These are phyloP conservation scores for Aristolochia contorta DNA, from an alignment of 164 flowering plant genomes.

Conservation along the genomic window DNA sequence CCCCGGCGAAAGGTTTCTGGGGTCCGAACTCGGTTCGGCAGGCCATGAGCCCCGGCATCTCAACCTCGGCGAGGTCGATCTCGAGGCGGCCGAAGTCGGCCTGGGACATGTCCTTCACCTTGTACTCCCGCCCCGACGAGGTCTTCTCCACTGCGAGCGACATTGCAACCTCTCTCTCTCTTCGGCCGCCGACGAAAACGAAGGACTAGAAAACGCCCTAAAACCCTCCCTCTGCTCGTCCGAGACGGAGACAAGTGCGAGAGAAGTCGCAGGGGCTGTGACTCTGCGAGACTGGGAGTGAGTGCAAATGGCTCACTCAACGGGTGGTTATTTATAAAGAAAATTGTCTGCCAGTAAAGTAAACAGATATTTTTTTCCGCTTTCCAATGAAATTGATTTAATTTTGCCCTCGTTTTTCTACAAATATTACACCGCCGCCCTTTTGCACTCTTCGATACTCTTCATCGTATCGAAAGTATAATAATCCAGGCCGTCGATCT, in stretches of 20 bases:
- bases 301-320: not conserved
- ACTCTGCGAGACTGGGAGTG: too few relatives aligned
- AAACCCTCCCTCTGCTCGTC: too few relatives aligned
- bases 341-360: too few relatives aligned
- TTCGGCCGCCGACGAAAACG: not conserved
- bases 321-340: too few relatives aligned
- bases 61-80: constrained; percentile 22
- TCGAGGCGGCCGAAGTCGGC: constrained; percentile 24
- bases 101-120: constrained; percentile 25
- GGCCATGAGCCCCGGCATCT: constrained; percentile 24
- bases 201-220: not conserved
- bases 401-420: too few relatives aligned
- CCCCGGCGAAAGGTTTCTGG: constrained; percentile 19
- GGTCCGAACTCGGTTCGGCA: constrained; percentile 24
- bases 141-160: constrained; percentile 18
- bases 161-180: constrained; percentile 2
- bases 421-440: too few relatives aligned
- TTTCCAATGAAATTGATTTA: too few relatives aligned
- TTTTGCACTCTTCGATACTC: too few relatives aligned
- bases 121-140: constrained; percentile 21
- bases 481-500: too few relatives aligned
- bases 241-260: not conserved
- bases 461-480: too few relatives aligned
- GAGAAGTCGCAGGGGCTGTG: not conserved
- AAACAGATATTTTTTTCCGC: too few relatives aligned